These are phyloP conservation scores for Taphrina populina DNA, from an alignment of 1,139 yeast species.

Conservation along the genomic window DNA sequence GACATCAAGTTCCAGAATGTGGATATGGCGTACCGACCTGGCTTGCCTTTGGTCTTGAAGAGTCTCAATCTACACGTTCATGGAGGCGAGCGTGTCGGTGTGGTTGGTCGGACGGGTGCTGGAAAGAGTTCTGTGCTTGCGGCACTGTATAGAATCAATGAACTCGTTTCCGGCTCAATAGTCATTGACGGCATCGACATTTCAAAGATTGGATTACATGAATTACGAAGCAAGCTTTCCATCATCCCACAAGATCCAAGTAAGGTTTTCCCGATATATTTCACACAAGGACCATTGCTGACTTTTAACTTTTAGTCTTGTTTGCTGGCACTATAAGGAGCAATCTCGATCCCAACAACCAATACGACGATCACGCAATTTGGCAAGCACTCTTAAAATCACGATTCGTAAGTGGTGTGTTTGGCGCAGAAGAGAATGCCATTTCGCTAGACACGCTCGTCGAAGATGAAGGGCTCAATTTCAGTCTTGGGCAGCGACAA, in stretches of 20 bases:
- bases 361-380: constrained; percentile 54
- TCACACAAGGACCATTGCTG: background rate
- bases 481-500: constrained; percentile 77
- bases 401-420: constrained; percentile 45
- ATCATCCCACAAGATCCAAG: constrained; percentile 77
- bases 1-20: constrained; percentile 59
- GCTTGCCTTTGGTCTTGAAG: constrained; percentile 70
- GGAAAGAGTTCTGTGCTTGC: constrained; percentile 71
- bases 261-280: background rate
- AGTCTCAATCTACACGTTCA: constrained; percentile 51
- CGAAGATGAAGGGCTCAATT: constrained; percentile 72
- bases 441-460: constrained; percentile 65
- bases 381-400: constrained; percentile 62
- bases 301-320: constrained; percentile 47
- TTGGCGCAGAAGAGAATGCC: constrained; percentile 33
- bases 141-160: constrained; percentile 62
- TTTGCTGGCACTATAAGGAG: constrained; percentile 65
- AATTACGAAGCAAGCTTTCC: constrained; percentile 60
- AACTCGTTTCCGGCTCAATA: constrained; percentile 55
- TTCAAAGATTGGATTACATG: constrained; percentile 56
- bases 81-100: constrained; percentile 65
- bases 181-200: constrained; percentile 63
- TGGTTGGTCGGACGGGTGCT: constrained; percentile 80
- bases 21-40: constrained; percentile 68
- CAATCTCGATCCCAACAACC: constrained; percentile 66